phyloP scores from a whole-genome alignment of 1,284 basidiomycete genomes.

The Ganoderma lucidum region DNA sequence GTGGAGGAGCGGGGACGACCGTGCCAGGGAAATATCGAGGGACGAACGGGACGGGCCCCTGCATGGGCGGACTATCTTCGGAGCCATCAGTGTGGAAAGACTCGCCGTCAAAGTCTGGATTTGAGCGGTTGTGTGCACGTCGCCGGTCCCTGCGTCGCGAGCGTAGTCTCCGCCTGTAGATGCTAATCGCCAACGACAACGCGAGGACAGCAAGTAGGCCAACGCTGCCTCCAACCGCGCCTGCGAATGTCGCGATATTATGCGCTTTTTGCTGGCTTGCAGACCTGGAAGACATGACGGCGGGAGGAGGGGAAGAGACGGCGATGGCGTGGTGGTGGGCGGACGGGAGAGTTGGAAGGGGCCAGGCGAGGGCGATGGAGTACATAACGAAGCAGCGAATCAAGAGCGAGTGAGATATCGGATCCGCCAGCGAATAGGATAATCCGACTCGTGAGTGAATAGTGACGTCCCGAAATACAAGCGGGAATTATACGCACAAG shows the following conservation, averaged over 20 bases:
- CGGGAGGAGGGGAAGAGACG: conserved; percentile 26
- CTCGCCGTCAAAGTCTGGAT: conserved; percentile 36
- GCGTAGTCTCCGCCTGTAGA: conserved; percentile 54
- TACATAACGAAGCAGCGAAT: conserved; percentile 35
- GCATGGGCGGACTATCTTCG: conserved; percentile 52
- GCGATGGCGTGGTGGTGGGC: conserved; percentile 29
- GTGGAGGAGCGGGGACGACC: conserved; percentile 50
- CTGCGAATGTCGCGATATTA: conserved; percentile 59
- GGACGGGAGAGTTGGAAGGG: conserved; percentile 32
- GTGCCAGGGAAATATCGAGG: conserved; percentile 64
- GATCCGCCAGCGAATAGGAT: conserved; percentile 34
- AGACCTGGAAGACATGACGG: conserved; percentile 35
- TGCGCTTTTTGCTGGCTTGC: conserved; percentile 37
- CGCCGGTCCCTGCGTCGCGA: conserved; percentile 52
- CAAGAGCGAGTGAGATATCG: conserved; percentile 34
- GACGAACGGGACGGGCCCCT: conserved; percentile 55
- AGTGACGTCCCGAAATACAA: conserved; percentile 40
- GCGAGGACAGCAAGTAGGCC: conserved; percentile 57
- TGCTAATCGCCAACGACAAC: conserved; percentile 56
- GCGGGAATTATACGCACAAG: conserved; percentile 47
- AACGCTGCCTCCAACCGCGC: conserved; percentile 58
- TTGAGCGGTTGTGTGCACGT: conserved; percentile 34
- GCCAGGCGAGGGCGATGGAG: conserved; percentile 34
- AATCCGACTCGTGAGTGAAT: conserved; percentile 40
- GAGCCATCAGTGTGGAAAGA: conserved; percentile 48